Evolutionary conservation across 768 basidiomycete genomes (phyloP), one percentile per base, ranked within the genome.

Genomic region (Mycena vulgaris): DNA sequence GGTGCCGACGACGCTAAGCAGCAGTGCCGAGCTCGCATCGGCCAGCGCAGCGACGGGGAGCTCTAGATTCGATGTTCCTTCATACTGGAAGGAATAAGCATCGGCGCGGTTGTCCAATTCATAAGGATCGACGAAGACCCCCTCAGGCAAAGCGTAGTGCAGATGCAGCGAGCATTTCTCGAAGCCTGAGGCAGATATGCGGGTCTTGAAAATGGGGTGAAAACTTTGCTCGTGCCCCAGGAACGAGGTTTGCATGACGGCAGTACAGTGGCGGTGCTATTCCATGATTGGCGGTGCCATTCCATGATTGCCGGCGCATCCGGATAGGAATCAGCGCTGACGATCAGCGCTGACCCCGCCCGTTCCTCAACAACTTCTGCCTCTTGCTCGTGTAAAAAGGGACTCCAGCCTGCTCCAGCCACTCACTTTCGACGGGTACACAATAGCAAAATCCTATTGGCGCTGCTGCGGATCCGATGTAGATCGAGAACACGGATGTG

Each of bases 41-140:
- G 14, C 28, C 7, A 57, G 55, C 37, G 56, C 33, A 86, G 66
- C 19, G 85, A 85, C 82, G 8, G 87, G 87, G 30, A 82, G 81
- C 71, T 88, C 87, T 23, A 88, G 74, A 60, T 87, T 86, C n/a
- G 78, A 78, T 6, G 78, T 78, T 28, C 86, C 86, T 78, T 81
- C 82, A 55, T 85, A 80, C 28, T 72, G 72, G 73, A 85, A 86
- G 0, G 78, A 78, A 68, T 86, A 89, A 8, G 78, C 78, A 0
- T 74, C 64, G 27, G 76, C 74, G 33, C 84, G 72, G 61, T 85
- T 80, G 8, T 75, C 76, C 17, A 89, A 83, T 65, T 88, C 88
- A 74, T 87, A 85, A 0, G 84, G 83, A 72, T 89, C 86, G 40
- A 87, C 80, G 73, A 88, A 87, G 19, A 87, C 66, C 13, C 84